These are phyloP conservation scores for Penicillium riverlandense DNA, from an alignment of 495 filamentous ascomycete species.

Conservation along the genomic window DNA sequence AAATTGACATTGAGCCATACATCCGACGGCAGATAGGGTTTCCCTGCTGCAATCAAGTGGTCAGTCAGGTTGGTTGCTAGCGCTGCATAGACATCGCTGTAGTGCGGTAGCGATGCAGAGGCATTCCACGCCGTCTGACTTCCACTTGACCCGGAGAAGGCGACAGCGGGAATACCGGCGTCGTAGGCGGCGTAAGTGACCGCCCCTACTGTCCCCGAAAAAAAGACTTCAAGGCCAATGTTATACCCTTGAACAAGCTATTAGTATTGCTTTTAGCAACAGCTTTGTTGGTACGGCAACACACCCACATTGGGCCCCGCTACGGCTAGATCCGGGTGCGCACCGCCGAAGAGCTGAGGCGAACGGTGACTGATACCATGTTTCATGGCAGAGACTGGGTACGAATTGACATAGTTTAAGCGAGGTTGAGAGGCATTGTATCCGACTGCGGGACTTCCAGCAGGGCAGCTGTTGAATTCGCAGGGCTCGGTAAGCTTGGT, in stretches of 20 bases:
- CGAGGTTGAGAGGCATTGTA: conserved; percentile 47
- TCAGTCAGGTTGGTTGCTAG: conserved; percentile 51
- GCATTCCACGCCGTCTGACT: conserved; percentile 46
- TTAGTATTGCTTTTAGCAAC: not conserved
- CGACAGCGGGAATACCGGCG: conserved; percentile 52
- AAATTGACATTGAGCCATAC: conserved; percentile 66
- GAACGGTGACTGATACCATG: conserved; percentile 53
- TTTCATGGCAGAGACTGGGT: conserved; percentile 56
- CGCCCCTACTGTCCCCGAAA: conserved; percentile 59
- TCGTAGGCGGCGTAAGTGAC: conserved; percentile 49
- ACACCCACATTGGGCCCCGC: conserved; percentile 49
- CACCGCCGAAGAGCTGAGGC: conserved; percentile 41
- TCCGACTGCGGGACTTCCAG: conserved; percentile 46
- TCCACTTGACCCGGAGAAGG: conserved; percentile 50
- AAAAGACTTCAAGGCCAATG: conserved; percentile 40
- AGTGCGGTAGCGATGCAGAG: conserved; percentile 28
- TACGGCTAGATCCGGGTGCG: conserved; percentile 49
- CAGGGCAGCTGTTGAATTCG: conserved; percentile 52
- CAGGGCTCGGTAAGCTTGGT: conserved; percentile 37
- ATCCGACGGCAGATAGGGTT: conserved; percentile 50
- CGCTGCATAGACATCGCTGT: conserved; percentile 53
- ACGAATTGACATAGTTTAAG: conserved; percentile 65
- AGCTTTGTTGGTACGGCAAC: not conserved
- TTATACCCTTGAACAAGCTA: conserved; percentile 41
- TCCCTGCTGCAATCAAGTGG: conserved; percentile 42